Evolutionary conservation across 2,329 filamentous ascomycete genomes (phyloP).

Genomic region (Zymoseptoria ardabiliae): DNA sequence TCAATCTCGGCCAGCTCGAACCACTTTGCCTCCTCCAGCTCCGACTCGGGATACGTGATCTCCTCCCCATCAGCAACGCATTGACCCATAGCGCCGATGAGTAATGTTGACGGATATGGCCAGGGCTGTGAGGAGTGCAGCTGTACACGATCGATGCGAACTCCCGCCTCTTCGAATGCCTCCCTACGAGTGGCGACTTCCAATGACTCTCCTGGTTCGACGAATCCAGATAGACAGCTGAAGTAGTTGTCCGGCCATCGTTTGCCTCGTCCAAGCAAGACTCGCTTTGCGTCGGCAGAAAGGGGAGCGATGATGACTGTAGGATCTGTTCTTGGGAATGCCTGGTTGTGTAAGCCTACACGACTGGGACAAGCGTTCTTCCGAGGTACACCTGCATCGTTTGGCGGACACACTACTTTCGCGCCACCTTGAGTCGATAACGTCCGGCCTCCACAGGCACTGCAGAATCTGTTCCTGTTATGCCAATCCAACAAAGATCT

Average conservation of each 20-base stretch:
- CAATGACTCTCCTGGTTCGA: constrained; percentile 77
- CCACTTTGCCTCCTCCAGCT: constrained; percentile 20
- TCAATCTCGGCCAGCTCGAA: constrained; percentile 19
- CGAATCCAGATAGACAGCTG: constrained; percentile 51
- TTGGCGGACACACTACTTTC: constrained; percentile 19
- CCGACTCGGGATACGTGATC: constrained; percentile 19
- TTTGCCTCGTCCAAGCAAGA: constrained; percentile 17
- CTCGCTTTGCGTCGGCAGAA: constrained; percentile 15
- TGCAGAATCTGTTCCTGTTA: constrained; percentile 14
- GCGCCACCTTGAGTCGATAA: constrained; percentile 16
- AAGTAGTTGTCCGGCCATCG: constrained; percentile 20
- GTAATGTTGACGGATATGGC: constrained; percentile 77
- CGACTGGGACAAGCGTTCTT: constrained; percentile 13
- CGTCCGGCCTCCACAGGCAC: constrained; percentile 15
- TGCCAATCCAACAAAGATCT: constrained; percentile 18
- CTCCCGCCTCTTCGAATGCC: constrained; percentile 80
- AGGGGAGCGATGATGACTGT: constrained; percentile 19
- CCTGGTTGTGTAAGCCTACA: constrained; percentile 19
- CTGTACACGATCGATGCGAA: constrained; percentile 66
- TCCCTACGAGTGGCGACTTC: constrained; percentile 78
- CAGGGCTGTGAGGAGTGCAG: constrained; percentile 81
- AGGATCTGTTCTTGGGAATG: constrained; percentile 18
- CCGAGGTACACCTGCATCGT: constrained; percentile 13
- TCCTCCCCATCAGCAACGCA: constrained; percentile 15
- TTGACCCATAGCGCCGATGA: constrained; percentile 52